A percentile compares a stretch with the other conserved stretches of the same genome.
Conservation (phyloP, 441 rosid species). For the Mallotus japonicus region DNA sequence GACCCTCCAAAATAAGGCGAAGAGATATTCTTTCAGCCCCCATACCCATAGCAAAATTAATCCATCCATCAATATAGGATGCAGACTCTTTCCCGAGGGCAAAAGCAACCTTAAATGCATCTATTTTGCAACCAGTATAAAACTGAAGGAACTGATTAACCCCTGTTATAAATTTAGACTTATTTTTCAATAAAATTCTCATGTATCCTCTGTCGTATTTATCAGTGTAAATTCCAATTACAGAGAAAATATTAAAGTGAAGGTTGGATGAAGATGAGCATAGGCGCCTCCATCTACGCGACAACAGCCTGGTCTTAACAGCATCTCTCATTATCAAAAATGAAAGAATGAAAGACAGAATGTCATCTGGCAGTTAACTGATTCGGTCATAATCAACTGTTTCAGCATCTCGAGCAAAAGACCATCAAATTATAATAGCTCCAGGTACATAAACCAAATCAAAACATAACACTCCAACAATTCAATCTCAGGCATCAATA, state of each 20-base stretch:
- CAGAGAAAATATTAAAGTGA: background rate
- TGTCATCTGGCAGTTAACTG: too few species aligned
- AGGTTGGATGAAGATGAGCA: background rate
- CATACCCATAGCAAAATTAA: too few species aligned
- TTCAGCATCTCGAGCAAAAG: too few species aligned
- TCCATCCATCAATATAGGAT: too few species aligned
- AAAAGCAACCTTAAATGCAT: background rate
- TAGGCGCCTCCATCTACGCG: constrained; percentile 3
- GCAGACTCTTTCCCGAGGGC: background rate
- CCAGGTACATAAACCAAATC: too few species aligned
- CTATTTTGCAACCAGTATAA: background rate
- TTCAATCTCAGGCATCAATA: too few species aligned
- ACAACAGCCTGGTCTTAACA: background rate
- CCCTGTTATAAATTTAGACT: background rate
- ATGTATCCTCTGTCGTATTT: too few species aligned
- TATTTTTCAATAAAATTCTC: background rate
- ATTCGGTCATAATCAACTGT: too few species aligned
- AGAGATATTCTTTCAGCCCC: too few species aligned
- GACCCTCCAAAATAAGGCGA: too few species aligned
- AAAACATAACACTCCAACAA: too few species aligned
- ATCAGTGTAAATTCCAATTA: background rate
- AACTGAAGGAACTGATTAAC: background rate
- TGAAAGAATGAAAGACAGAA: constrained; percentile 4
- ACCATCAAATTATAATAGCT: too few species aligned
- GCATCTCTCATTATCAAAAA: background rate